phyloP scores from a whole-genome alignment of 805 yeast species.

The Saccharomycopsis fibuligera region DNA sequence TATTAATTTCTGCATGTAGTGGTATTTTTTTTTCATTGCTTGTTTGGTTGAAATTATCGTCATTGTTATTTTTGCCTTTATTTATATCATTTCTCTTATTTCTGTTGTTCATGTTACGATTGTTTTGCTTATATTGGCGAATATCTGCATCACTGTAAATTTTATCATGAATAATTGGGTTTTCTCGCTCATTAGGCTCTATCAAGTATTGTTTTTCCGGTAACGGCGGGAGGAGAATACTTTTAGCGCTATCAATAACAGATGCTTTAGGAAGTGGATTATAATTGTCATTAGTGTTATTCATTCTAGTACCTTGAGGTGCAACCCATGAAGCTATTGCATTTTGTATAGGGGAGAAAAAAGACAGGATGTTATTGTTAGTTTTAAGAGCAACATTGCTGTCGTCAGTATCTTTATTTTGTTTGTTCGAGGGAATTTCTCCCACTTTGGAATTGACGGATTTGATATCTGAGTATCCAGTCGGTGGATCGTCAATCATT shows the following conservation, averaged over 20 bases:
- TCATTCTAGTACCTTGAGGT: constrained; percentile 22
- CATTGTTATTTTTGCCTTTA: neutral
- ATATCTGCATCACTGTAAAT: constrained; percentile 47
- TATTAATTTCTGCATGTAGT: neutral
- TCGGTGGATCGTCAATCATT: neutral
- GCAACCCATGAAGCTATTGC: constrained; percentile 40
- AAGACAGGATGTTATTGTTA: constrained; percentile 4
- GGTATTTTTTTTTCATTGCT: too few species aligned
- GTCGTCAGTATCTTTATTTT: neutral
- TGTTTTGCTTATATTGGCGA: constrained; percentile 30
- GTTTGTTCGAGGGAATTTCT: constrained; percentile 2
- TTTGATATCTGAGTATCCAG: neutral
- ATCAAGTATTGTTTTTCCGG: constrained; percentile 56
- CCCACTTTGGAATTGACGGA: constrained; percentile 1
- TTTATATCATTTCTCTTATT: neutral
- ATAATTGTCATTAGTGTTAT: constrained; percentile 19
- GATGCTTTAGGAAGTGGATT: constrained; percentile 55
- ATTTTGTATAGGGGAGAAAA: constrained; percentile 36
- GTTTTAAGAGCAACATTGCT: too few species aligned
- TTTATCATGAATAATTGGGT: constrained; percentile 63
- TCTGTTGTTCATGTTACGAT: neutral
- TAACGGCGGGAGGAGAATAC: constrained; percentile 61
- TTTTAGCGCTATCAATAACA: constrained; percentile 61
- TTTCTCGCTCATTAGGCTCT: constrained; percentile 54
- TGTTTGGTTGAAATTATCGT: too few species aligned